Evolutionary conservation across 73 alveolate genomes (phyloP).

Genomic region (Urostyla sp.): DNA sequence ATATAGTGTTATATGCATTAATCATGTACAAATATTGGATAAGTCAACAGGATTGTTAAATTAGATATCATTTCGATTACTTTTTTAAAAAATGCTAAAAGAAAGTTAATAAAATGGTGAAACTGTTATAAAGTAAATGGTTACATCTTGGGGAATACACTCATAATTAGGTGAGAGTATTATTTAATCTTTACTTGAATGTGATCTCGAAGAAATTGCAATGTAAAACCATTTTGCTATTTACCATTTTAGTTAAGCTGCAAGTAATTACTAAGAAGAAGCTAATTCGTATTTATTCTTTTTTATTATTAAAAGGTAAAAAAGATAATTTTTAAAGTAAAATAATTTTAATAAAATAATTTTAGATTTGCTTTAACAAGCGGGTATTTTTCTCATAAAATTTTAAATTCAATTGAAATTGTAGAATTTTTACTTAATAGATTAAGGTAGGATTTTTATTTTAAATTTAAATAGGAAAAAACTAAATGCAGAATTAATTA

Average conservation of each 20-base stretch:
- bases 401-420: conserved; percentile 26
- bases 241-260: conserved; percentile 28
- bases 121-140: conserved; percentile 34
- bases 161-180: conserved; percentile 34
- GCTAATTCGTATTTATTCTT: neutral
- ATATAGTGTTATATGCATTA: conserved; percentile 35
- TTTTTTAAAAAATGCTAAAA: conserved; percentile 35
- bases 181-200: conserved; percentile 16
- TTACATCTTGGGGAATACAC: conserved; percentile 33
- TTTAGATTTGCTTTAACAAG: too few species aligned
- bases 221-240: neutral
- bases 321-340: neutral
- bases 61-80: conserved; percentile 16
- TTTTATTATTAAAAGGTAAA: conserved; percentile 10
- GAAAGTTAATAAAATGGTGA: conserved; percentile 6
- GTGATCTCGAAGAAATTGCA: conserved; percentile 35
- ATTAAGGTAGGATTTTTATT: neutral
- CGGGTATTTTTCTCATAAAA: conserved; percentile 24
- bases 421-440: conserved; percentile 31
- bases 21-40: conserved; percentile 27
- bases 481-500: conserved; percentile 34
- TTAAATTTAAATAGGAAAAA: neutral
- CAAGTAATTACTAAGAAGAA: neutral
- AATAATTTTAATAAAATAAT: conserved; percentile 2
- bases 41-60: neutral